Evolutionary conservation across 495 filamentous ascomycete genomes (phyloP).

Genomic region (Penicillium fimorum): DNA sequence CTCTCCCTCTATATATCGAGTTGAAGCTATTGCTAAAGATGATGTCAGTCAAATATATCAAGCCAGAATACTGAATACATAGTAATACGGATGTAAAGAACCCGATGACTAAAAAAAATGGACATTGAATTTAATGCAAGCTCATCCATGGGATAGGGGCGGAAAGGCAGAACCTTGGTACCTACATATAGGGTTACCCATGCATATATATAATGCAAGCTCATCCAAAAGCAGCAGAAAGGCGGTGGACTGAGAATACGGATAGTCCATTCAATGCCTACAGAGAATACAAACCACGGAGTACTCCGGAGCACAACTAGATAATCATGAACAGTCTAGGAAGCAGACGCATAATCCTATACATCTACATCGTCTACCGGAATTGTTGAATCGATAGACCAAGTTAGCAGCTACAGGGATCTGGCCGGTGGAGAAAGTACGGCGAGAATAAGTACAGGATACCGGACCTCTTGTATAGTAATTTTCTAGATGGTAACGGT

Average conservation of each 20-base stretch:
- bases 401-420: background rate
- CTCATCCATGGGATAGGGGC: slow-evolving; percentile 14
- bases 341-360: background rate
- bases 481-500: slow-evolving; percentile 6
- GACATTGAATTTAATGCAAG: slow-evolving; percentile 10
- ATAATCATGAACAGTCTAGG: background rate
- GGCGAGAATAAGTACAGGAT: background rate
- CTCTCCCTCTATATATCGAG: background rate
- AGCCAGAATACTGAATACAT: background rate
- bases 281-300: background rate
- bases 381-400: background rate
- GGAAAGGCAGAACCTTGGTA: background rate
- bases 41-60: background rate
- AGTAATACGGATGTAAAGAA: background rate
- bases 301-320: background rate
- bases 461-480: slow-evolving; percentile 4
- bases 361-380: background rate
- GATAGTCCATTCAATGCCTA: background rate
- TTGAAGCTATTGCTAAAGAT: background rate
- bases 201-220: background rate
- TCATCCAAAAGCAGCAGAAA: background rate
- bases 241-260: background rate
- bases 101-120: background rate
- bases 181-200: background rate
- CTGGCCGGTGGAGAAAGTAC: background rate